Evolutionary conservation across 495 filamentous ascomycete genomes (phyloP), one percentile per base, ranked within the genome.

Genomic region (Thermochaetoides thermophila): DNA sequence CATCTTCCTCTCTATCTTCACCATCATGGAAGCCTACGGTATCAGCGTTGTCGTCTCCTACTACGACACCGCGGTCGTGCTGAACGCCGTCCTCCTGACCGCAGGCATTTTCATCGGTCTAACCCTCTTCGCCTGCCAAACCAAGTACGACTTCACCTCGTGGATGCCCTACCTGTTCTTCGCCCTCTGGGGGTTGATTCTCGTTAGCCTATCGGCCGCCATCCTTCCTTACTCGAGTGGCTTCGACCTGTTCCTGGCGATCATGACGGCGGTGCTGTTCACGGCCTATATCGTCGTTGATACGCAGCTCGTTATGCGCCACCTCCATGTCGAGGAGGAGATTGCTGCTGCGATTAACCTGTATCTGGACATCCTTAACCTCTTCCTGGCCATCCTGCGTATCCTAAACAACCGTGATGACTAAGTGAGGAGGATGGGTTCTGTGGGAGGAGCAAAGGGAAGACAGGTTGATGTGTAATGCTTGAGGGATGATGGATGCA

Each of bases 271-370:
- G 3, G 56, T 99, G 17, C 68, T 99, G 40, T 99, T 99, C 67
- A 81, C 73, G 21, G 87, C 67, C 0, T 99, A 96, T 54, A 87
- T 96, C 40, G 66, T 97, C 4, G 84, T 96, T 13, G 89, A 97
- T 53, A 97, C 89, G 2, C 87, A 96, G 68, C 60, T 97, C 31
- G 74, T 97, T 18, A 76, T 97, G 72, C 73, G 84, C 40, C 82
- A 89, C 53, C 86, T 92, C 48, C 91, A 97, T 50, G 84, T 92
- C 32, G 89, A 99, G 60, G 89, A 99, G 69, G 89, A 99, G 68
- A 95, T 99, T 52, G 86, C 85, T 1, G 89, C 89, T 31, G 78
- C 85, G 1, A 93, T 99, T 51, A 82, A 81, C 49, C 69, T 99
- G 29, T 99, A 99, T 53, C 63, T 99, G 25, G 89, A 97, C 55